phyloP scores from a whole-genome alignment of 2,329 filamentous ascomycete genomes.

The Trichoderma breve region DNA sequence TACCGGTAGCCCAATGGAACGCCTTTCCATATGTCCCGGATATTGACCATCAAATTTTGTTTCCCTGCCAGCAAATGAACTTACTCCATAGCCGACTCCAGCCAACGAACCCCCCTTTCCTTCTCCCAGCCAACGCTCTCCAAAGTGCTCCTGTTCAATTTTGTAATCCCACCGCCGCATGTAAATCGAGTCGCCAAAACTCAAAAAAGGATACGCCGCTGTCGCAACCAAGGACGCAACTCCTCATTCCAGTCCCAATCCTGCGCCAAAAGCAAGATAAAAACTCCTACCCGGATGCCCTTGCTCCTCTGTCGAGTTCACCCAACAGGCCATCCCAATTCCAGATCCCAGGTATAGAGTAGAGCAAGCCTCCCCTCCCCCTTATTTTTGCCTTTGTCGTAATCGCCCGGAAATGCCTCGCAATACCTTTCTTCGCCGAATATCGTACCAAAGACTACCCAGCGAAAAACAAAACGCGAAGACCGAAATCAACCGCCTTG shows the following conservation, averaged over 20 bases:
- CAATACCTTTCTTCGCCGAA: conserved; percentile 21
- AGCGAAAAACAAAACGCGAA: conserved; percentile 21
- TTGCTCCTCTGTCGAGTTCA: conserved; percentile 19
- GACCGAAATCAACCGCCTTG: conserved; percentile 23
- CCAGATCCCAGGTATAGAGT: conserved; percentile 26
- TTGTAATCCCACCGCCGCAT: conserved; percentile 19
- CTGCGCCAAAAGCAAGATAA: conserved; percentile 22
- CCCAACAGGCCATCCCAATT: conserved; percentile 19
- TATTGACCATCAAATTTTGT: neutral
- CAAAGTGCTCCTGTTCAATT: neutral
- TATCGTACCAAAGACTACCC: conserved; percentile 17
- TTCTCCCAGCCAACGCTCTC: neutral
- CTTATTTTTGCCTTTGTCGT: conserved; percentile 22
- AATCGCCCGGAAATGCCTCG: conserved; percentile 26
- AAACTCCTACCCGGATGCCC: conserved; percentile 24
- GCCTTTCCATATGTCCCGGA: conserved; percentile 6
- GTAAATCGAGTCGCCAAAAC: conserved; percentile 21
- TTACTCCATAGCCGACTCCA: neutral
- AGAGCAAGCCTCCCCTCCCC: conserved; percentile 20
- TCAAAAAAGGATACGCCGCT: conserved; percentile 23
- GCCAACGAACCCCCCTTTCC: neutral
- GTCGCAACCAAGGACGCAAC: conserved; percentile 22
- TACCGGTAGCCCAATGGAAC: conserved; percentile 12
- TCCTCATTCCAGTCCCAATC: conserved; percentile 22
- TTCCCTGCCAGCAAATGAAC: conserved; percentile 8